A percentile compares a stretch with the other conserved stretches of the same genome.
These are phyloP conservation scores for Periconia macrospinosa DNA, from an alignment of 2,329 filamentous ascomycete genomes.

Conservation along the genomic window DNA sequence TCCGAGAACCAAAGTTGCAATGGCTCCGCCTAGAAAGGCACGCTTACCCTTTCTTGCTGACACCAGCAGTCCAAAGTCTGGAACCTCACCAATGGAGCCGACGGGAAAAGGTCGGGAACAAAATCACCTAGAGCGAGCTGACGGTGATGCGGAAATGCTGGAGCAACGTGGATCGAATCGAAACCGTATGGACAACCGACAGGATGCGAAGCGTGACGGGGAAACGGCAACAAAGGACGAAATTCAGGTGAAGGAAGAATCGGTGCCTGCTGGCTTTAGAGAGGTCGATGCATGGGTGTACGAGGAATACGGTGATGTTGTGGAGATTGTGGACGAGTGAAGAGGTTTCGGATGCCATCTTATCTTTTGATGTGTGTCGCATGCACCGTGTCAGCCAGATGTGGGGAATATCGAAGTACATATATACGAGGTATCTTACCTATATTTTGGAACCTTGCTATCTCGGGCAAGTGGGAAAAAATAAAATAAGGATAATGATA, in stretches of 20 bases:
- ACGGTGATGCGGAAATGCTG: neutral
- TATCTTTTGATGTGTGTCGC: no score
- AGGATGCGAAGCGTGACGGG: neutral
- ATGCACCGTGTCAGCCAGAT: no score
- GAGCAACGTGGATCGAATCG: neutral
- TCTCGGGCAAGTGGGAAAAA: no score
- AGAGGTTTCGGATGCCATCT: neutral
- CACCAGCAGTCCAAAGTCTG: slow-evolving; percentile 9
- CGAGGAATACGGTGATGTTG: slow-evolving; percentile 43
- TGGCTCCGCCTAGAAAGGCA: neutral
- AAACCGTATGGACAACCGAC: neutral
- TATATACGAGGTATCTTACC: no score
- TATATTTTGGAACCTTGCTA: no score
- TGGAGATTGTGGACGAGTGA: slow-evolving; percentile 37
- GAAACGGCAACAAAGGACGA: neutral
- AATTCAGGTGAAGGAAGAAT: neutral
- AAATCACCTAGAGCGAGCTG: neutral
- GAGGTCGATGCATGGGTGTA: slow-evolving; percentile 44
- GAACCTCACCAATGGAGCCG: slow-evolving; percentile 1
- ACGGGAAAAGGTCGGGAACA: neutral
- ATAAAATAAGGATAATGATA: no score
- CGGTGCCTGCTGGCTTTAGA: slow-evolving; percentile 27
- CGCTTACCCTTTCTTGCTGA: slow-evolving; percentile 12
- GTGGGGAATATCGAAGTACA: no score
- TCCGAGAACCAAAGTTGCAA: slow-evolving; percentile 3